Base-by-base conservation (phyloP, 2,329 filamentous ascomycete genomes). In the Rhexocercosporidium sp. region DNA sequence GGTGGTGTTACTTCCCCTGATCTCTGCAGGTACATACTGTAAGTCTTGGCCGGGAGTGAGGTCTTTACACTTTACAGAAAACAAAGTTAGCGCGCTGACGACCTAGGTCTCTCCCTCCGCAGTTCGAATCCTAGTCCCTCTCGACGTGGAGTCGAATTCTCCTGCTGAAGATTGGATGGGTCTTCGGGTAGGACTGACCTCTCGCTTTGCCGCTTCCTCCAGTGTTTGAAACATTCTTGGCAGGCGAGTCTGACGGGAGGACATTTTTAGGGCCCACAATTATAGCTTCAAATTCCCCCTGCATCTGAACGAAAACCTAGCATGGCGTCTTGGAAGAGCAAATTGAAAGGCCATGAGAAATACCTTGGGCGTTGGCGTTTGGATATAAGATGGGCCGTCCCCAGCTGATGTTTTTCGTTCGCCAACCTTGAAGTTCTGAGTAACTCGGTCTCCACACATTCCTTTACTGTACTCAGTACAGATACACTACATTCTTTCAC, bases 181-280 rank as follows among this genome's bases (percentile, higher is more conserved):
- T 20, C 27, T 29, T 44, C 7, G 22, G 57, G 25, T 31, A 46
- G 57, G 57, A 60, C 57, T 47, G 37, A n/a, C 41, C 57, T 29
- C 25, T n/a, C 41, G 57, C 57, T 60, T 60, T 60, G 57, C 57
- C 41, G 57, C 57, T 60, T 60, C 37, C 57, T 29, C 16, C 41
- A 47, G 57, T 46, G 37, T 60, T 60, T 60, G 57, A 60, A 60
- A 60, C 57, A 29, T 31, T 60, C 57, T 60, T 47, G 57, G 57
- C 57, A 39, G 16, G 20, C 54, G 34, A 39, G 31, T 41, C 54
- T 57, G 31, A 57, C 54, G 41, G 20, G 54, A 34, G 20, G 34
- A 53, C 49, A 31, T 53, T 29, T 31, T 53, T 53, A 31, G 34
- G 49, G 27, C 49, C 49, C 49, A 57, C 54, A 57, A 8, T 41